Evolutionary conservation across 179 eudicot species (phyloP).

Genomic region (Actinidia chinensis): DNA sequence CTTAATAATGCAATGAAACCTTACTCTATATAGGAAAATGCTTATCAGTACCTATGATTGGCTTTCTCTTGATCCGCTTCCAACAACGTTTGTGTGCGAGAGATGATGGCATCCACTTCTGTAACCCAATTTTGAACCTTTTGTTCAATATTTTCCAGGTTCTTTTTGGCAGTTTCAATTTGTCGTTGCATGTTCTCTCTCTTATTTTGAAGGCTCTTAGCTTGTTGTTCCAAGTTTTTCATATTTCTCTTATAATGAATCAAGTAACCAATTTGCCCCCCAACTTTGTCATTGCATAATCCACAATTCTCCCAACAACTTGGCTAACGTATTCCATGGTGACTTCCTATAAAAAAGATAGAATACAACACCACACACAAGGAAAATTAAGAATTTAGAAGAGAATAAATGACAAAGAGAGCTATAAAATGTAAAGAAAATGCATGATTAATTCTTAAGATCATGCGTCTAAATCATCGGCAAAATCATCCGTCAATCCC

Average conservation of each 20-base stretch:
- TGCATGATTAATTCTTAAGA: too few species aligned
- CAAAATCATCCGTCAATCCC: too few species aligned
- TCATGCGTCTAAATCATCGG: too few species aligned
- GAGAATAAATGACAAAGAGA: too few species aligned
- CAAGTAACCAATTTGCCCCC: constrained; percentile 26
- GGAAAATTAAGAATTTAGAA: too few species aligned
- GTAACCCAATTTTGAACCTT: constrained; percentile 26
- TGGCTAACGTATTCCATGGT: not conserved
- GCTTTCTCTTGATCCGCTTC: not conserved
- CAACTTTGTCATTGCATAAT: not conserved
- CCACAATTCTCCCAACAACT: not conserved
- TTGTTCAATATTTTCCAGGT: constrained; percentile 19
- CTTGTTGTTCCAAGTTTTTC: constrained; percentile 10
- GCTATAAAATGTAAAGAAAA: too few species aligned
- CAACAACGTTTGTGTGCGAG: constrained; percentile 14
- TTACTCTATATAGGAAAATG: too few species aligned
- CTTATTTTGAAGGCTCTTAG: constrained; percentile 12
- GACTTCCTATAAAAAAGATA: not conserved
- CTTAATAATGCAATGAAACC: too few species aligned
- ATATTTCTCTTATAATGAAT: constrained; percentile 11
- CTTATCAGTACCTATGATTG: not conserved
- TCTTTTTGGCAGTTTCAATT: constrained; percentile 24
- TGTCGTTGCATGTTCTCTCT: constrained; percentile 4
- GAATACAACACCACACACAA: too few species aligned
- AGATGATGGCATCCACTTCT: constrained; percentile 13